Evolutionary conservation across 192 early-diverging fungal species (phyloP), one percentile per base, ranked within the genome.

Genomic region (Gaertneriomyces sp.): DNA sequence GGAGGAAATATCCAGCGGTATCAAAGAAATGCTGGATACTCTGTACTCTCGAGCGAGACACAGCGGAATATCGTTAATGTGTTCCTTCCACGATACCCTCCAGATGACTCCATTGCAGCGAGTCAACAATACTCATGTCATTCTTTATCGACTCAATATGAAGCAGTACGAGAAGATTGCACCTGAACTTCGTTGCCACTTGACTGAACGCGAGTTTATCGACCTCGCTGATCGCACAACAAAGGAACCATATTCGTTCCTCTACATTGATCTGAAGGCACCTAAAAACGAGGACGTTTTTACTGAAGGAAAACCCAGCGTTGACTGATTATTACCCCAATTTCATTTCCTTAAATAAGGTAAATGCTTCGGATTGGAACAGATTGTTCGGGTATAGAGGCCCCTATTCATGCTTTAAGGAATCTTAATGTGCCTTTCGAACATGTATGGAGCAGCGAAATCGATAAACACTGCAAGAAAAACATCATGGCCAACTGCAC

Each of bases 261-360:
- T 60, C 39, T 60, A 60, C 58, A 20, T 60, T 12, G 58, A 60
- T 60, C 20, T 60, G 4, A 55, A 55, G 20, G 4, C 54, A 55
- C n/a, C n/a, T 2, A 33, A 55, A 4, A 17, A 55, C 4, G 33
- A 55, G 25, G 25, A 33, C 25, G 25, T 33, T 0, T 33, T 33
- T 2, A 49, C 12, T 2, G 47, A 49, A 2, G 12, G 12, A 12
- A 49, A 49, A 49, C 47, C 47, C n/a, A n/a, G n/a, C n/a, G n/a
- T n/a, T n/a, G n/a, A n/a, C n/a, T n/a, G n/a, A n/a, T n/a, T n/a
- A n/a, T n/a, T n/a, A n/a, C n/a, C n/a, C n/a, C n/a, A n/a, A n/a
- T n/a, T n/a, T n/a, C n/a, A n/a, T n/a, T n/a, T n/a, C n/a, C n/a
- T n/a, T n/a, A n/a, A n/a, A n/a, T n/a, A n/a, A n/a, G n/a, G n/a